Conservation (phyloP, 768 basidiomycete genomes). For the Austroboletus festivus region DNA sequence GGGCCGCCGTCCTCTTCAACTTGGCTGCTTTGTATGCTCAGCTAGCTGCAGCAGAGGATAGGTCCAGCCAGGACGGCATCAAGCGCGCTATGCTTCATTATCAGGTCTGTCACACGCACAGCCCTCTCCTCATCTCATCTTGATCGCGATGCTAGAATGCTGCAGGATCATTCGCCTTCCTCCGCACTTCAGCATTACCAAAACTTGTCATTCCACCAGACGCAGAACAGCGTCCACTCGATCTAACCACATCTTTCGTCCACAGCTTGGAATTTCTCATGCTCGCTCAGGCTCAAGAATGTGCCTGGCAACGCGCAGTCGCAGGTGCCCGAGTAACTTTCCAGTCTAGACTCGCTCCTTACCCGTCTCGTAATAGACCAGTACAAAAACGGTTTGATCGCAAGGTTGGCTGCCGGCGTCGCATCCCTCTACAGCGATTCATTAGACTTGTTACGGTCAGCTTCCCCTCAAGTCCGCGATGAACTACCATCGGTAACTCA, state of each 20-base stretch:
- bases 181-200: constrained; percentile 52
- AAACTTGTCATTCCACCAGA: constrained; percentile 46
- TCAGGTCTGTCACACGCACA: constrained; percentile 46
- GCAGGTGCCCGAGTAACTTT: constrained; percentile 47
- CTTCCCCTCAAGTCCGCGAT: constrained; percentile 42
- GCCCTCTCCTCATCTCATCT: constrained; percentile 13
- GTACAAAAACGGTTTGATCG: constrained; percentile 79
- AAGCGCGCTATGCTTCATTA: constrained; percentile 71
- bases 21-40: constrained; percentile 84
- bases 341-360: not conserved
- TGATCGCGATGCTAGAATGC: constrained; percentile 46
- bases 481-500: constrained; percentile 53
- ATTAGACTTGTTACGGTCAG: constrained; percentile 40
- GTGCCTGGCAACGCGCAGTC: constrained; percentile 91
- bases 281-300: constrained; percentile 95
- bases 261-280: constrained; percentile 69
- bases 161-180: constrained; percentile 67
- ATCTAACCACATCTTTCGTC: constrained; percentile 63
- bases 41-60: constrained; percentile 68
- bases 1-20: constrained; percentile 78
- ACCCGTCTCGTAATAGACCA: constrained; percentile 39
- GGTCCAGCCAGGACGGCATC: constrained; percentile 73
- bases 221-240: constrained; percentile 55
- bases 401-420: constrained; percentile 77
- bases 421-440: constrained; percentile 64